A percentile compares a stretch with the other conserved stretches of the same genome.
Evolutionary conservation across 2,329 filamentous ascomycete genomes (phyloP).

Genomic region (Paraconiothyrium sp.): DNA sequence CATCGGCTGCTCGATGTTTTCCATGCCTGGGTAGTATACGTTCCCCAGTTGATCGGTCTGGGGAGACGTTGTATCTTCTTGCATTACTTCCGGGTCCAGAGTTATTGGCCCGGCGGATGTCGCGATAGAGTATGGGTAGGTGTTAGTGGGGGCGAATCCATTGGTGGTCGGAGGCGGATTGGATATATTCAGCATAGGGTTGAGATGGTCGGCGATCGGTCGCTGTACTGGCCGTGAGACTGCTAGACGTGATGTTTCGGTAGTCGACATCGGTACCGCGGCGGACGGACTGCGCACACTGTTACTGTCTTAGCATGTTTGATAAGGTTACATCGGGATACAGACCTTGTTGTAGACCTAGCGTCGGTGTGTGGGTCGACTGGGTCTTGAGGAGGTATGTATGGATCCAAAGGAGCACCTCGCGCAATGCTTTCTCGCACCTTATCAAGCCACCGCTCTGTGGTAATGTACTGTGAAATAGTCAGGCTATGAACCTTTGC

Average conservation of each 20-base stretch:
- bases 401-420: constrained; percentile 36
- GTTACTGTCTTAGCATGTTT: constrained; percentile 18
- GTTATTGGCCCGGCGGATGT: constrained; percentile 1
- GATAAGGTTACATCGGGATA: constrained; percentile 23
- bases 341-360: constrained; percentile 19
- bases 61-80: constrained; percentile 11
- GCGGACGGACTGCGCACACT: background rate
- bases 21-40: constrained; percentile 24
- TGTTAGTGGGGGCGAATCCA: constrained; percentile 1
- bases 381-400: constrained; percentile 41
- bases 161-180: background rate
- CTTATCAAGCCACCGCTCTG: constrained; percentile 44
- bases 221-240: background rate
- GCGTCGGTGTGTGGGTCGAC: constrained; percentile 34
- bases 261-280: background rate
- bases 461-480: constrained; percentile 32
- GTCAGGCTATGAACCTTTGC: background rate
- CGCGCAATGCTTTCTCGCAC: constrained; percentile 40
- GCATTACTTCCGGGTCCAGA: constrained; percentile 1
- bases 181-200: background rate
- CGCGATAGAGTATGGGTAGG: constrained; percentile 12
- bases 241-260: constrained; percentile 5
- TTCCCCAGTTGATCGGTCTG: constrained; percentile 24
- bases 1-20: constrained; percentile 37
- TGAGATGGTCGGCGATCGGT: background rate